Evolutionary conservation across 345 rosid species (phyloP), one percentile per base, ranked within the genome.

Genomic region (Fremontodendron californicum): DNA sequence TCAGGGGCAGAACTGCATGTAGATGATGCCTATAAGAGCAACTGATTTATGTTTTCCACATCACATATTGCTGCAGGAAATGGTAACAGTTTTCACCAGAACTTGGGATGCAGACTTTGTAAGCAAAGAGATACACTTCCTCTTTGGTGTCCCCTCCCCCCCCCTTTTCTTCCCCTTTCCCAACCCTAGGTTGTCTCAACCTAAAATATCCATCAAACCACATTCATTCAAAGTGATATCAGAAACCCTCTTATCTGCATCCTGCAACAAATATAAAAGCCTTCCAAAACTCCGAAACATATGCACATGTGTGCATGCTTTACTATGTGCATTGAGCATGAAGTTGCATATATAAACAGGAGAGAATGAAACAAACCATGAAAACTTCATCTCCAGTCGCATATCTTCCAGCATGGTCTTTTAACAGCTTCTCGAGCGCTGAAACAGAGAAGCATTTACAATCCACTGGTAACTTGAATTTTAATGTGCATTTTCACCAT

Each of bases 381-480:
- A 6, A 88, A 86, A 91, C 85, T 81, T 89, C 90, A 78, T 90
- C 91, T 63, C 94, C 95, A 35, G 89, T 90, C 0, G 97, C 97
- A 82, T 88, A 92, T 83, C 81, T 88, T 69, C 98, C 92, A 77
- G 95, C 82, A 46, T 72, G 86, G 74, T 72, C 87, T 75, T 81
- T 87, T 66, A 94, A 81, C 46, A 93, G 86, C 84, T 84, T 83
- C 88, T 91, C 95, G 12, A 93, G 90, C 12, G 94, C 94, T 94
- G 86, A 82, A 79, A 82, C 70, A 83, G 54, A 76, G 23, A 7
- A 43, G 42, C 21, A n/a, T 12, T 27, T 25, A 27, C 37, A 58
- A 19, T 58, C 31, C 37, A 58, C 18, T 27, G 37, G 37, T 60
- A 60, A 60, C 65, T 60, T 60, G 33, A 57, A 27, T 4, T 25